Evolutionary conservation across 2,329 filamentous ascomycete species (phyloP), one percentile per base, ranked within the genome.

Genomic region (Tolypocladium endophyticum): DNA sequence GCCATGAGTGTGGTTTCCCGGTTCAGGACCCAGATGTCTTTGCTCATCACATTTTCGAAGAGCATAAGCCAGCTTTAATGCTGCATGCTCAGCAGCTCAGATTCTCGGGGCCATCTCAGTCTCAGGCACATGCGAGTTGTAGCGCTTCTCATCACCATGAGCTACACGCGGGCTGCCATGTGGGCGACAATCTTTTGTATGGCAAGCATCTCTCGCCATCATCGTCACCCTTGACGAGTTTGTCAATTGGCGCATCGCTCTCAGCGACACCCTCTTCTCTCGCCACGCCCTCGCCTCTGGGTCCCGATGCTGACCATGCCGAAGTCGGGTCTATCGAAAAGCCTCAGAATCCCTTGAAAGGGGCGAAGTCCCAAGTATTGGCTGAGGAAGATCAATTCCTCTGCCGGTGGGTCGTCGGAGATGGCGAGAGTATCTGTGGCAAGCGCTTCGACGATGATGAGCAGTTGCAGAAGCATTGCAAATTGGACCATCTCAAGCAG

Each of bases 401-500:
- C 11, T 77, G 75, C 60, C 68, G 66, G 28, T 77, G 74, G 75
- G 60, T 65, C 4, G 57, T 62, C 7, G 70, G 66, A 2, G 56
- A 62, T 11, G 61, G 53, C 7, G 57, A 33, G n/a, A 7, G 50
- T 47, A 58, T 71, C 12, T 78, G 76, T 58, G 68, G 66, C 11
- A 62, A 68, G 54, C 65, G 66, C 0, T 82, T 81, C 62, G 66
- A 69, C 1, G 71, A 75, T 33, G 73, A 80, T 20, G 76, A 80
- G 55, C 75, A 77, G 5, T 74, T 87, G 39, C 83, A 86, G 64
- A 71, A 74, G 25, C 84, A 87, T 66, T 77, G 83, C 61, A 79
- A 80, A 28, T 67, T 75, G 14, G 69, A 70, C 2, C 84, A 87
- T 66, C 73, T 82, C 36, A 76, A 75, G 59, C 62, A 68, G 9